Evolutionary conservation across 305 asterid species (phyloP).

Genomic region (Rubia peregrina): DNA sequence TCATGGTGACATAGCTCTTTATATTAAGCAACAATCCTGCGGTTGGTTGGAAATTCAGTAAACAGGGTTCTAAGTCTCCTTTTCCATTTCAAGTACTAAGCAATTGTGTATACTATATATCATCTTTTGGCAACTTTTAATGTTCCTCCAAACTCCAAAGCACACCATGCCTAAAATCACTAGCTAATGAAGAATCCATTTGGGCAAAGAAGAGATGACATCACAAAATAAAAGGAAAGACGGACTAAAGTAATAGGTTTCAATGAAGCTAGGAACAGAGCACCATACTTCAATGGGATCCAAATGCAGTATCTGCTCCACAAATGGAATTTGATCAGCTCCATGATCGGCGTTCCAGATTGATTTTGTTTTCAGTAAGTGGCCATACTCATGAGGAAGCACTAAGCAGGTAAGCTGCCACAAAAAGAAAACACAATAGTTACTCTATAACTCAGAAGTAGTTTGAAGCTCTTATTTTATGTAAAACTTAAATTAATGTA

Average conservation of each 20-base stretch:
- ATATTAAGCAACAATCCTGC: background rate
- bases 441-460: slow-evolving; percentile 14
- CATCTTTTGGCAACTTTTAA: background rate
- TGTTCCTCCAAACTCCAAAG: background rate
- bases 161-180: background rate
- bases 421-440: slow-evolving; percentile 19
- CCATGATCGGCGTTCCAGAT: slow-evolving; percentile 78
- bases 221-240: background rate
- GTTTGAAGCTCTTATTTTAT: background rate
- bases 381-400: slow-evolving; percentile 58
- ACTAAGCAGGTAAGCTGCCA: slow-evolving; percentile 84
- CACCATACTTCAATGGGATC: slow-evolving; percentile 76
- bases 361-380: slow-evolving; percentile 64
- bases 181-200: background rate
- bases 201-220: background rate
- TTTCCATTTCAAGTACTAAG: background rate
- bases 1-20: background rate
- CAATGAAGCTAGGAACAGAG: slow-evolving; percentile 5
- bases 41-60: background rate
- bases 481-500: background rate
- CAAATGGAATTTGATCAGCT: slow-evolving; percentile 53
- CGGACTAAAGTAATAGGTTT: background rate
- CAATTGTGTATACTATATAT: background rate
- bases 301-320: slow-evolving; percentile 73
- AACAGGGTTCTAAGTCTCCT: background rate